Conservation (phyloP, 768 basidiomycete genomes). For the Suillus ampliporus region DNA sequence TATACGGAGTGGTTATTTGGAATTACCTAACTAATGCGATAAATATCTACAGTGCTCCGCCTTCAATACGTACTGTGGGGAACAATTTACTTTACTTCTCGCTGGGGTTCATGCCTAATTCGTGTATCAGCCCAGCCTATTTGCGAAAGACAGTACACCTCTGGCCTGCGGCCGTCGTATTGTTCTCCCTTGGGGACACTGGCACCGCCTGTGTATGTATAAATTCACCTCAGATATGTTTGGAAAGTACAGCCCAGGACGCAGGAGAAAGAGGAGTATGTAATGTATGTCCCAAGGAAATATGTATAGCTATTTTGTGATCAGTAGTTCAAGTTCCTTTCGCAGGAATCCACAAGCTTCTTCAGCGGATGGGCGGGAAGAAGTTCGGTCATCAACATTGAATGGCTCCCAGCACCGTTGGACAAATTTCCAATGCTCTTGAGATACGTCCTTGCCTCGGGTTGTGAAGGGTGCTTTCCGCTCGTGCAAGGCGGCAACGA, state of each 20-base stretch:
- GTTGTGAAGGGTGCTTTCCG: neutral
- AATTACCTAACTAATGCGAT: no score
- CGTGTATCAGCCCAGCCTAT: neutral
- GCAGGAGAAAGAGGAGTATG: neutral
- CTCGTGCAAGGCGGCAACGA: neutral
- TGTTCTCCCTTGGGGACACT: neutral
- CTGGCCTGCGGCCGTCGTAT: neutral
- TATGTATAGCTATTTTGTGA: neutral
- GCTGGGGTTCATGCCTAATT: no score
- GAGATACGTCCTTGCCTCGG: neutral
- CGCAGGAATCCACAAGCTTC: neutral
- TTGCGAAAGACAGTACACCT: neutral
- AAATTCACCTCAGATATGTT: neutral
- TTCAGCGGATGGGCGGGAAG: conserved; percentile 5
- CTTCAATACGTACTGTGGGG: no score
- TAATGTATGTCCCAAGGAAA: neutral
- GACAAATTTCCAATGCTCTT: neutral
- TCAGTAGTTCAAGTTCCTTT: neutral
- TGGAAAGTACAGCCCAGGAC: neutral
- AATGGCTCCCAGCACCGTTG: neutral
- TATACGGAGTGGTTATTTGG: neutral
- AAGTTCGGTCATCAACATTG: neutral
- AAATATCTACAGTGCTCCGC: no score
- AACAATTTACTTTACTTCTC: no score
- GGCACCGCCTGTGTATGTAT: neutral